phyloP scores from a whole-genome alignment of 2,329 filamentous ascomycete genomes.

The Fusarium sp. region DNA sequence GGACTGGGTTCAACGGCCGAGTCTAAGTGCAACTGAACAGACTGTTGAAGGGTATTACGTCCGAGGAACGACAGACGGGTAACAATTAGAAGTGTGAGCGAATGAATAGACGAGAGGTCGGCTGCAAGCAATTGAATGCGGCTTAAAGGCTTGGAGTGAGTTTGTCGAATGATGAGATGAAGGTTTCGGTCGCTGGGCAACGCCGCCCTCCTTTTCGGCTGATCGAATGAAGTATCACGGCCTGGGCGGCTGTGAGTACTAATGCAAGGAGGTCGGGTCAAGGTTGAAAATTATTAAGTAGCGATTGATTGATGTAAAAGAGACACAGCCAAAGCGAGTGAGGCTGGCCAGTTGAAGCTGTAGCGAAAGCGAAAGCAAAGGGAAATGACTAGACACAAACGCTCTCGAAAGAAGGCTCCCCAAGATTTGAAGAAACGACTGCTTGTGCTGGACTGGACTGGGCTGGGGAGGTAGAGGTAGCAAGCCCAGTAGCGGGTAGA shows the following conservation, averaged over 20 bases:
- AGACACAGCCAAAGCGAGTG: constrained; percentile 68
- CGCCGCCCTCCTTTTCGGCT: constrained; percentile 45
- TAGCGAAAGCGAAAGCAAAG: constrained; percentile 28
- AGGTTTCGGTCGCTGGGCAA: constrained; percentile 45
- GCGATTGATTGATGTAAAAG: constrained; percentile 48
- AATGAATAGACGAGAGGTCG: constrained; percentile 22
- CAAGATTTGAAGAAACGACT: constrained; percentile 42
- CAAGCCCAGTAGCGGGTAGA: constrained; percentile 13
- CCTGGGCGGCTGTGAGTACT: constrained; percentile 14
- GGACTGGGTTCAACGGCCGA: constrained; percentile 18
- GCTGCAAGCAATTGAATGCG: constrained; percentile 15
- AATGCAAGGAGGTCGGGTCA: constrained; percentile 19
- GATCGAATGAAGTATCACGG: constrained; percentile 34
- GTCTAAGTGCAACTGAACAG: constrained; percentile 16
- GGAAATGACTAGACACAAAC: constrained; percentile 32
- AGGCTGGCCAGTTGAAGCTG: constrained; percentile 52
- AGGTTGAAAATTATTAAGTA: constrained; percentile 40
- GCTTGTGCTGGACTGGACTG: constrained; percentile 32
- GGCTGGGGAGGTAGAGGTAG: constrained; percentile 36
- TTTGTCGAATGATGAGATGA: constrained; percentile 29
- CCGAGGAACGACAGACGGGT: constrained; percentile 13
- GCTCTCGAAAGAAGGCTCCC: constrained; percentile 39
- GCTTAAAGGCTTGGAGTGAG: constrained; percentile 28
- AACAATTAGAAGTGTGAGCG: constrained; percentile 29
- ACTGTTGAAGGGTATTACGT: neutral